These are phyloP conservation scores for Hydnomerulius pinastri DNA, from an alignment of 768 basidiomycete genomes.

Conservation along the genomic window DNA sequence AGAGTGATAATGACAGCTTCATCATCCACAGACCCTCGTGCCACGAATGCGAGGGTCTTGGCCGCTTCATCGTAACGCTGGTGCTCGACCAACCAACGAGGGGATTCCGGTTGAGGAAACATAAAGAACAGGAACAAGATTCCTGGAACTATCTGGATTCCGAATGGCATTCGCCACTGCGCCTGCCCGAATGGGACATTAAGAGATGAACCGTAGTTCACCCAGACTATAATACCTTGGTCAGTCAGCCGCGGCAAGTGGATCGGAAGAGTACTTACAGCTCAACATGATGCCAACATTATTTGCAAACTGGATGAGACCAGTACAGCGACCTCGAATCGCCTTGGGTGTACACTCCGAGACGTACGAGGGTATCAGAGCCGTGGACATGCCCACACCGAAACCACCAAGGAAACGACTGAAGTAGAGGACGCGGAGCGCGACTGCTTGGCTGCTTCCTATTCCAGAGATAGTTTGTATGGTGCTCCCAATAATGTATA, in stretches of 20 bases:
- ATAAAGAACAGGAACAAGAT: slow-evolving; percentile 48
- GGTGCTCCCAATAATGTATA: slow-evolving; percentile 51
- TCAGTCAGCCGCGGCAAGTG: not conserved
- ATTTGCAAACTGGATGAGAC: slow-evolving; percentile 38
- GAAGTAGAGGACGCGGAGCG: slow-evolving; percentile 43
- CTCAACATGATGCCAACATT: slow-evolving; percentile 37
- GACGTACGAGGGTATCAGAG: slow-evolving; percentile 51
- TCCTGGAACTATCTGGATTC: slow-evolving; percentile 54
- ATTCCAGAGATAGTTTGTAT: slow-evolving; percentile 47
- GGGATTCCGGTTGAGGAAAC: slow-evolving; percentile 55
- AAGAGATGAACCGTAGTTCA: slow-evolving; percentile 46
- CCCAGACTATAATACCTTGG: slow-evolving; percentile 40
- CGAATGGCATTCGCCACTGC: slow-evolving; percentile 57
- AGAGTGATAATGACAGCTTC: slow-evolving; percentile 37
- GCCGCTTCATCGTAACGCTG: slow-evolving; percentile 44
- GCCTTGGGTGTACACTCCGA: slow-evolving; percentile 50
- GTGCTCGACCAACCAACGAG: slow-evolving; percentile 56
- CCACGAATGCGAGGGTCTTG: slow-evolving; percentile 38
- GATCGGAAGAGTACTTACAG: slow-evolving; percentile 21
- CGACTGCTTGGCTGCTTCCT: slow-evolving; percentile 37
- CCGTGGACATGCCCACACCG: slow-evolving; percentile 57
- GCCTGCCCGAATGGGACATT: slow-evolving; percentile 38
- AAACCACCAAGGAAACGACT: slow-evolving; percentile 61
- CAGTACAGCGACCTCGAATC: slow-evolving; percentile 54
- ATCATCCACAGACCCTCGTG: slow-evolving; percentile 35